Conservation (phyloP, 306 rosid species). For the Vachellia pachyceras region DNA sequence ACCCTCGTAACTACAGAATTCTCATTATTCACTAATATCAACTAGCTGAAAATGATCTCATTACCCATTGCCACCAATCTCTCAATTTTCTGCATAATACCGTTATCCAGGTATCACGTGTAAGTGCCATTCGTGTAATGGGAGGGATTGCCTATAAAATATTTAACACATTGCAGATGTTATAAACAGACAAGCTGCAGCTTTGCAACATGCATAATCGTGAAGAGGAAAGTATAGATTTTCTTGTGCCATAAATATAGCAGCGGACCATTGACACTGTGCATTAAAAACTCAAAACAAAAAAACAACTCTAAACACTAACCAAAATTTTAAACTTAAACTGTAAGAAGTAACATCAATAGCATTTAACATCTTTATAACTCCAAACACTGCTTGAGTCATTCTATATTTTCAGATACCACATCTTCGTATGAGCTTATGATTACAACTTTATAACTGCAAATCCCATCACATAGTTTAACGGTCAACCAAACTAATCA, state of each 20-base stretch:
- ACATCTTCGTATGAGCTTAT: constrained; percentile 27
- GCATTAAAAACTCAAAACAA: constrained; percentile 5
- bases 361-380: not conserved
- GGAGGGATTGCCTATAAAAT: constrained; percentile 89
- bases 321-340: constrained; percentile 29
- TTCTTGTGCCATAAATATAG: constrained; percentile 21
- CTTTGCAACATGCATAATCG: constrained; percentile 25
- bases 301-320: constrained; percentile 22
- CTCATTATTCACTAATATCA: constrained; percentile 37
- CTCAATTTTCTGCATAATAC: constrained; percentile 92
- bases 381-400: not conserved
- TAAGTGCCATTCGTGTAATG: constrained; percentile 90
- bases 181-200: constrained; percentile 38
- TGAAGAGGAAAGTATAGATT: constrained; percentile 9
- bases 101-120: constrained; percentile 93
- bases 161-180: constrained; percentile 27
- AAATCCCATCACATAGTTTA: not conserved
- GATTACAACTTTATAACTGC: constrained; percentile 10
- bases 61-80: constrained; percentile 99
- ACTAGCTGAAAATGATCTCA: constrained; percentile 30
- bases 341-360: not conserved
- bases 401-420: constrained; percentile 19
- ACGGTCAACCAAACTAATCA: constrained; percentile 28
- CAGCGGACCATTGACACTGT: not conserved
- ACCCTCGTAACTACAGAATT: constrained; percentile 32